Base-by-base conservation (phyloP, 371 early-diverging fungal species). In the Apophysomyces ossiformis region DNA sequence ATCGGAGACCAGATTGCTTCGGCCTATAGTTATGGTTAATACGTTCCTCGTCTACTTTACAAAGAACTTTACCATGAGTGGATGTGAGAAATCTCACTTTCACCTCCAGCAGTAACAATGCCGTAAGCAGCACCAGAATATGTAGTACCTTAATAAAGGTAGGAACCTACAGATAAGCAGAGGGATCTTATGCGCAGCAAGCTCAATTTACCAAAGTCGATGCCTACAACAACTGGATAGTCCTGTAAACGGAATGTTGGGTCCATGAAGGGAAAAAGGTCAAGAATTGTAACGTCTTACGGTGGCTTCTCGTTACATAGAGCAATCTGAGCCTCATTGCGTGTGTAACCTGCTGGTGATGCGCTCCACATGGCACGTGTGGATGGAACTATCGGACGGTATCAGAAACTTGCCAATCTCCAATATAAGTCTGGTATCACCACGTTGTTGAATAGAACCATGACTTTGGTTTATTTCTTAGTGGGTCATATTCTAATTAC, bases 91-190 rank as follows among this genome's bases (percentile, higher is more conserved):
- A 50, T 50, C 58, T 66, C 4, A 78, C 70, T 37, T 75, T 79
- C 57, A 37, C 63, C 67, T 1, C 79, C 80, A 45, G 78, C 74
- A 7, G 77, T 69, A 37, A 73, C 69, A 61, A 76, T 75, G 9
- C 80, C 79, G 71, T 79, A 87, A 4, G 86, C 83, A 21, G 79
- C 84, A n/a, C 85, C 86, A 58, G 84, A 84, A 67, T 79, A 87
- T 5, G 88, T 87, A 12, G 88, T 87, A 43, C 87, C 87, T 85
- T 65, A 64, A 47, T 0, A 50, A 61, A 18, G 16, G 32, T 26
- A 26, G 32, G 18, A 36, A 38, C 13, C n/a, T 16, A 41, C 18
- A 45, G 37, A 12, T 37, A 11, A 63, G 16, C 18, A 37, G 18
- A 36, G 36, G 36, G 59, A 6, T 35, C 68, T 38, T 18, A 37